Percentiles rank a stretch among this genome's conserved stretches.
These are phyloP conservation scores for Podila verticillata DNA, from an alignment of 192 early-diverging fungal species.

Conservation along the genomic window DNA sequence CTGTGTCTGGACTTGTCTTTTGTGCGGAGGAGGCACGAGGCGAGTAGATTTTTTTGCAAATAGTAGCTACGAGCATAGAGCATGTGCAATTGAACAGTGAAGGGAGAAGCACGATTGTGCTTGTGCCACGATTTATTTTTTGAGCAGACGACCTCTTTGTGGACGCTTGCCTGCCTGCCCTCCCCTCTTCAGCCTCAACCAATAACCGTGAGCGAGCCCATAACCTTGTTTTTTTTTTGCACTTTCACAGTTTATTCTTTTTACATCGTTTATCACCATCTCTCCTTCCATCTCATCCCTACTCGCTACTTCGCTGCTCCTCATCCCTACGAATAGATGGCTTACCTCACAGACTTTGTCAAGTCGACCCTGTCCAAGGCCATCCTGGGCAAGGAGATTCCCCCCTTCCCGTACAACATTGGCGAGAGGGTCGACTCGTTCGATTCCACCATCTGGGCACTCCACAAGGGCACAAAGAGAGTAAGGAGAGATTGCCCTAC, in stretches of 20 bases:
- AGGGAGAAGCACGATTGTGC: no score
- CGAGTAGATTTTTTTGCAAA: not conserved
- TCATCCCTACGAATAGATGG: conserved; percentile 15
- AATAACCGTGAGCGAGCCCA: no score
- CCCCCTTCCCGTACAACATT: conserved; percentile 71
- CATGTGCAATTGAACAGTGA: no score
- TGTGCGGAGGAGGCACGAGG: not conserved
- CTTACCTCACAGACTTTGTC: conserved; percentile 50
- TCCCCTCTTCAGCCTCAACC: no score
- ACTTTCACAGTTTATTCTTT: not conserved
- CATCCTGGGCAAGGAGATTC: conserved; percentile 69
- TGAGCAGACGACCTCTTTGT: no score
- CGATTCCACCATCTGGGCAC: conserved; percentile 70
- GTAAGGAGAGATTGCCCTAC: conserved; percentile 42
- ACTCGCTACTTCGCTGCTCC: not conserved
- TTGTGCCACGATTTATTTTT: no score
- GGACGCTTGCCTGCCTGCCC: no score
- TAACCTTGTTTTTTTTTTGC: not conserved
- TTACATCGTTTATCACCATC: not conserved
- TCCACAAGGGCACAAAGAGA: conserved; percentile 72
- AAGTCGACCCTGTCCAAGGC: conserved; percentile 55
- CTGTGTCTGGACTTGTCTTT: conserved; percentile 1
- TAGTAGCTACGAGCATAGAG: no score
- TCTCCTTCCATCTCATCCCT: not conserved
- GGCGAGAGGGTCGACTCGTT: conserved; percentile 71